Conservation (phyloP, 495 filamentous ascomycete species). For the Zalerion maritima region DNA sequence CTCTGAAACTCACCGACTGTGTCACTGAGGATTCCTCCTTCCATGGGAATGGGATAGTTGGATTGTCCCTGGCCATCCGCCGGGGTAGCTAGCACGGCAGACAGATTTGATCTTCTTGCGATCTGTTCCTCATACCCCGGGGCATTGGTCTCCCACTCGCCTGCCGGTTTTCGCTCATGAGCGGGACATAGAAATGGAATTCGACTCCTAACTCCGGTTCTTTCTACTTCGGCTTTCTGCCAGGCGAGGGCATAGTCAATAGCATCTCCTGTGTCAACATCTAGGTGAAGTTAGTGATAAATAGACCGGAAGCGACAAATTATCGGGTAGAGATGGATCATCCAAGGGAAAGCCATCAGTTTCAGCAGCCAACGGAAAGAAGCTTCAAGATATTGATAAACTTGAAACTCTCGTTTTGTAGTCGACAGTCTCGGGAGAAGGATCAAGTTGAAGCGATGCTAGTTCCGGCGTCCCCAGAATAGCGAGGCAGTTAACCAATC, state of each 20-base stretch:
- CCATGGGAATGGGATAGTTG: slow-evolving; percentile 55
- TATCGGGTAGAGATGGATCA: slow-evolving; percentile 6
- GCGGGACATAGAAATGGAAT: slow-evolving; percentile 62
- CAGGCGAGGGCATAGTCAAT: slow-evolving; percentile 54
- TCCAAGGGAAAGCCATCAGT: too few species aligned
- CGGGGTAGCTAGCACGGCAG: slow-evolving; percentile 44
- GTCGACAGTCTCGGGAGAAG: too few species aligned
- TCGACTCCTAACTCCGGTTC: slow-evolving; percentile 13
- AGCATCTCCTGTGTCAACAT: slow-evolving; percentile 47
- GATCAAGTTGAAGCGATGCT: too few species aligned
- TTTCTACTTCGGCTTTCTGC: slow-evolving; percentile 16
- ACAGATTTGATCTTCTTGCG: slow-evolving; percentile 55
- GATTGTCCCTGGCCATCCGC: slow-evolving; percentile 20
- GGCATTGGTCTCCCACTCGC: slow-evolving; percentile 62
- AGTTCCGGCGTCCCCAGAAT: too few species aligned
- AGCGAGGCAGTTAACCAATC: too few species aligned
- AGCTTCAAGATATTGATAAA: too few species aligned
- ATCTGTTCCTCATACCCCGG: slow-evolving; percentile 61
- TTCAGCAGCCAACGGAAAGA: too few species aligned
- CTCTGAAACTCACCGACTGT: slow-evolving; percentile 38
- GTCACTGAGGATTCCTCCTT: slow-evolving; percentile 51
- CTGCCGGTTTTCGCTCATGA: slow-evolving; percentile 58
- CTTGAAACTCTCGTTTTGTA: too few species aligned
- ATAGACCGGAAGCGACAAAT: slow-evolving; percentile 4
- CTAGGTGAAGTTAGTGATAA: slow-evolving; percentile 26